A percentile compares a stretch with the other conserved stretches of the same genome.
phyloP scores from a whole-genome alignment of 2,329 filamentous ascomycete species.

The Pseudogymnoascus sp. region DNA sequence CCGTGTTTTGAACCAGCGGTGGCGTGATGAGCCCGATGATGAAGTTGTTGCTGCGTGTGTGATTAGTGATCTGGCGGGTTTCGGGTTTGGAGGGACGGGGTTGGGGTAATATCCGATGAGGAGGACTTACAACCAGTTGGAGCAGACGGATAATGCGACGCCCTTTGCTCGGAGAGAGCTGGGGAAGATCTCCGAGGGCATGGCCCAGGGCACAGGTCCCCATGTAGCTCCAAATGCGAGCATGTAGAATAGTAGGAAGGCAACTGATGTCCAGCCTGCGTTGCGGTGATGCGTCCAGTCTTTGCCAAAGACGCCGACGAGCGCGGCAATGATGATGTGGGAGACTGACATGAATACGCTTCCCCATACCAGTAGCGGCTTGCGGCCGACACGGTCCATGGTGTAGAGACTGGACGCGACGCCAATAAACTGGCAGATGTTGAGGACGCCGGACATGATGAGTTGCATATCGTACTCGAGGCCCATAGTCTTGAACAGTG shows the following conservation, averaged over 20 bases:
- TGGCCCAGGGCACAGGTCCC: constrained; percentile 27
- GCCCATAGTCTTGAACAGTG: constrained; percentile 45
- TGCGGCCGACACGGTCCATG: constrained; percentile 40
- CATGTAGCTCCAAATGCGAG: constrained; percentile 41
- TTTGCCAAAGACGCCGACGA: constrained; percentile 44
- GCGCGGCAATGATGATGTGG: constrained; percentile 42
- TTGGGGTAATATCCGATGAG: not conserved
- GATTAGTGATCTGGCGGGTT: not conserved
- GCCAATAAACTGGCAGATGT: constrained; percentile 40
- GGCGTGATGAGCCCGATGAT: constrained; percentile 54
- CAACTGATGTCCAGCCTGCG: constrained; percentile 47
- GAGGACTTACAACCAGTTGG: constrained; percentile 46
- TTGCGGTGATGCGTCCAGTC: constrained; percentile 42
- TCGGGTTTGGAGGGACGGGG: not conserved
- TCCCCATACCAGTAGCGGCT: constrained; percentile 37
- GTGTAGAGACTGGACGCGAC: constrained; percentile 39
- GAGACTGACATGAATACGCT: constrained; percentile 37
- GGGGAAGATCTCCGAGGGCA: constrained; percentile 55
- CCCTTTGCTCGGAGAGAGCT: constrained; percentile 54
- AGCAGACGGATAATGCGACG: constrained; percentile 53
- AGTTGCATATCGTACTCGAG: constrained; percentile 38
- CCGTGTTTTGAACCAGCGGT: constrained; percentile 50
- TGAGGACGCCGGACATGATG: constrained; percentile 44
- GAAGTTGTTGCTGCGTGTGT: constrained; percentile 29
- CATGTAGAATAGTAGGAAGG: constrained; percentile 52